These are phyloP conservation scores for Rhazya stricta DNA, from an alignment of 257 asterid species.

Conservation along the genomic window DNA sequence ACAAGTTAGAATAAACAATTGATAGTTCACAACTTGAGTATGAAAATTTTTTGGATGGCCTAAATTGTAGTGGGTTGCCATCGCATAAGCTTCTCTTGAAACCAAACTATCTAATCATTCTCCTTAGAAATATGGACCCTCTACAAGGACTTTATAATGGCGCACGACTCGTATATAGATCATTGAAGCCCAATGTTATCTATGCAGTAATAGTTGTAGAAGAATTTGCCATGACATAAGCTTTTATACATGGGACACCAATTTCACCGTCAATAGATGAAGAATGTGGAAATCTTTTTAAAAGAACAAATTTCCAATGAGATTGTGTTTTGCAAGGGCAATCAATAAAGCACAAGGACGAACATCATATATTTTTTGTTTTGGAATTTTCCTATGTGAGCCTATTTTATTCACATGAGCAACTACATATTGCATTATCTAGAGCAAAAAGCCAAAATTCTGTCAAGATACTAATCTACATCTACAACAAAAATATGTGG, in stretches of 20 bases:
- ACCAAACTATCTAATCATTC: background rate
- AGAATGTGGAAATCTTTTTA: background rate
- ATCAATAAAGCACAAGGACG: slow-evolving; percentile 13
- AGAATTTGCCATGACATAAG: background rate
- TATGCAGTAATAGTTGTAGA: background rate
- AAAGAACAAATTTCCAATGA: background rate
- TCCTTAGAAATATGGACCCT: background rate
- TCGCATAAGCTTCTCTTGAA: background rate
- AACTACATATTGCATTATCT: slow-evolving; percentile 2
- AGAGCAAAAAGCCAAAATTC: background rate
- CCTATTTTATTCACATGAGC: no score
- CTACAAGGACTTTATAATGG: slow-evolving; percentile 5
- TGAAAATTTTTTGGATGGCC: background rate
- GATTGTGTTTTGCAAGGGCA: slow-evolving; percentile 8
- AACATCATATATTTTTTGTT: slow-evolving; percentile 1
- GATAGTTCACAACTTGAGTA: background rate
- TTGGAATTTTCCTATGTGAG: no score
- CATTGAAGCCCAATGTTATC: background rate
- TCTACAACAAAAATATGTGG: background rate
- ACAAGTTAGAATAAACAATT: no score
- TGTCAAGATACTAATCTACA: background rate
- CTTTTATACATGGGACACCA: slow-evolving; percentile 6
- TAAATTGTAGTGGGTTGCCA: background rate
- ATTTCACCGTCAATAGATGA: background rate
- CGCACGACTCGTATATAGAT: background rate